Conservation (phyloP, 345 rosid species). For the Acer negundo region DNA sequence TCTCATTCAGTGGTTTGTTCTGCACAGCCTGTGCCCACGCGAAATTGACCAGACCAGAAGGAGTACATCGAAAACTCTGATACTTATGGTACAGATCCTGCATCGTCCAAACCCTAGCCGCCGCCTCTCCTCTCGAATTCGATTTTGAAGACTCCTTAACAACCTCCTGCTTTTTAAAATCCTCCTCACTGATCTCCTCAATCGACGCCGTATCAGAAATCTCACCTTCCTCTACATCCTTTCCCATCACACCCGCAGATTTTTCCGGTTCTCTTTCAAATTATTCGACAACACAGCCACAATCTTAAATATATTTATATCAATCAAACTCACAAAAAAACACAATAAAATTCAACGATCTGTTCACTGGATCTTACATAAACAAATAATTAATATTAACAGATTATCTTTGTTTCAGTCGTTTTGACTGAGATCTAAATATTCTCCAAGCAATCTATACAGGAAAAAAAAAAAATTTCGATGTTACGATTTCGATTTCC, state of each 20-base stretch:
- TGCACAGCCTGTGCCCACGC: slow-evolving; percentile 99
- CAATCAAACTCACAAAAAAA: background rate
- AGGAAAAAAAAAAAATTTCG: background rate
- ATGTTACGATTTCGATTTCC: background rate
- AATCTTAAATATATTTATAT: slow-evolving; percentile 22
- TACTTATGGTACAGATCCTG: slow-evolving; percentile 58
- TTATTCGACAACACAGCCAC: slow-evolving; percentile 24
- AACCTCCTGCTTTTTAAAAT: slow-evolving; percentile 46
- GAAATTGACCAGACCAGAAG: slow-evolving; percentile 65
- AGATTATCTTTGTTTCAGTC: background rate
- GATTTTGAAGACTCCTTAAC: slow-evolving; percentile 24
- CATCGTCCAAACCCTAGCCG: slow-evolving; percentile 84
- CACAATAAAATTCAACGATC: background rate
- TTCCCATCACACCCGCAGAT: slow-evolving; percentile 45
- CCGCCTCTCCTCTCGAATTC: slow-evolving; percentile 29
- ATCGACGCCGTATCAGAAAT: slow-evolving; percentile 73
- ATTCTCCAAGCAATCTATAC: background rate
- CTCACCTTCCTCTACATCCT: slow-evolving; percentile 88
- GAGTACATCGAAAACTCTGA: slow-evolving; percentile 44
- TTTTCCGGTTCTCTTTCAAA: slow-evolving; percentile 17
- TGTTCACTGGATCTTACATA: background rate
- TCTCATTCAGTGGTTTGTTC: slow-evolving; percentile 71
- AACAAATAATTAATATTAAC: background rate
- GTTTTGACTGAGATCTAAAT: slow-evolving; percentile 1
- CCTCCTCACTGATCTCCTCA: slow-evolving; percentile 70